Percentiles rank a stretch among this genome's conserved stretches.
These are phyloP conservation scores for Xylaria sp. DNA, from an alignment of 2,329 filamentous ascomycete genomes.

Conservation along the genomic window DNA sequence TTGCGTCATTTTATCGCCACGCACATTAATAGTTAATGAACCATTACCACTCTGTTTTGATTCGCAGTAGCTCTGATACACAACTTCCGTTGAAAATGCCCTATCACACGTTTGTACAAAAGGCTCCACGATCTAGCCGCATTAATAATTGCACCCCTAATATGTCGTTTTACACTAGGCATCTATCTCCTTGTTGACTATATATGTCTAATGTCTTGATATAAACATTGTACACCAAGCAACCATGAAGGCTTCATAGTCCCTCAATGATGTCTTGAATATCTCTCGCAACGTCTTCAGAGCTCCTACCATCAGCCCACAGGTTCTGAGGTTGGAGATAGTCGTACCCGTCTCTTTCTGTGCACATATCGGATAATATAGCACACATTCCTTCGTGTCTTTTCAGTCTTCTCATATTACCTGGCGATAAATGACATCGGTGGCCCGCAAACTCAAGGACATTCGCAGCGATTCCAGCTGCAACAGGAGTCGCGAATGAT, in stretches of 20 bases:
- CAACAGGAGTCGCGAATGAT: conserved; percentile 23
- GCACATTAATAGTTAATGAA: too few species aligned
- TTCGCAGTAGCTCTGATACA: too few species aligned
- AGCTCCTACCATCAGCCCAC: not conserved
- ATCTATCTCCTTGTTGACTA: too few species aligned
- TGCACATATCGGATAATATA: not conserved
- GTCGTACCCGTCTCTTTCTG: conserved; percentile 4
- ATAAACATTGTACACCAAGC: not conserved
- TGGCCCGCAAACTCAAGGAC: conserved; percentile 9
- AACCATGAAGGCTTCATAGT: not conserved
- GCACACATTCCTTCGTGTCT: not conserved
- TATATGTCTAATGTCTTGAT: not conserved
- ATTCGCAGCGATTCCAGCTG: conserved; percentile 4
- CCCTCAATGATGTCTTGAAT: conserved; percentile 1
- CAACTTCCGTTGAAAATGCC: too few species aligned
- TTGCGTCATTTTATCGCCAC: not conserved
- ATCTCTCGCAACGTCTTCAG: not conserved
- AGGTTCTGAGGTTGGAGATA: conserved; percentile 5
- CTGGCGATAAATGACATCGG: not conserved
- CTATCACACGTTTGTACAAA: too few species aligned
- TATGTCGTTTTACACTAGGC: too few species aligned
- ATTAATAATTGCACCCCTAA: too few species aligned
- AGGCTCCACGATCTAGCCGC: too few species aligned
- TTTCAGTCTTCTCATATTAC: not conserved
- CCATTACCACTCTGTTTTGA: too few species aligned